These are phyloP conservation scores for Leccinum pachyderme DNA, from an alignment of 1,284 basidiomycete species.

Conservation along the genomic window DNA sequence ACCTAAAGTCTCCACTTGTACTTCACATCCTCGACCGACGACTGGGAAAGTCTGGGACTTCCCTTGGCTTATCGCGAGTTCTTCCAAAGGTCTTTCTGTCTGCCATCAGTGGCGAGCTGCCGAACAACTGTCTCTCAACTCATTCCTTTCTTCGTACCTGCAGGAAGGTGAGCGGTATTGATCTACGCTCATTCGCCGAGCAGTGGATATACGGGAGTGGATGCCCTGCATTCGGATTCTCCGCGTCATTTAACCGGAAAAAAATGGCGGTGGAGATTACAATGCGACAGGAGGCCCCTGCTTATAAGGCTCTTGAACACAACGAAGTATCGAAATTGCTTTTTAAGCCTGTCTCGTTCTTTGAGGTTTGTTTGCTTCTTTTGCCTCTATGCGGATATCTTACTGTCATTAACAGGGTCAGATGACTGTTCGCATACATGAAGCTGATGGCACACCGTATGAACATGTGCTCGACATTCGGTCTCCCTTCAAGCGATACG, in stretches of 20 bases:
- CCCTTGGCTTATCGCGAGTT: constrained; percentile 90
- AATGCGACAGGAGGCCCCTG: constrained; percentile 87
- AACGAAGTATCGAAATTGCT: constrained; percentile 67
- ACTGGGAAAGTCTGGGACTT: constrained; percentile 92
- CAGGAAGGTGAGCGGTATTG: constrained; percentile 90
- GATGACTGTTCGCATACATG: constrained; percentile 98
- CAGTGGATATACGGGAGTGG: constrained; percentile 99
- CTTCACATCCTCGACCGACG: constrained; percentile 94
- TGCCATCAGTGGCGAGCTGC: constrained; percentile 89
- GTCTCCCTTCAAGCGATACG: constrained; percentile 84
- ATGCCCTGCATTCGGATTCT: constrained; percentile 88
- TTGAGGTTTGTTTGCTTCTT: constrained; percentile 57
- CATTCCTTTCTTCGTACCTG: constrained; percentile 90
- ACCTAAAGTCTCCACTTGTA: constrained; percentile 93
- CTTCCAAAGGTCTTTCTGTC: constrained; percentile 95
- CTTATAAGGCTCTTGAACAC: constrained; percentile 63
- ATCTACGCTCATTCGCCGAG: constrained; percentile 88
- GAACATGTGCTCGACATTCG: constrained; percentile 97
- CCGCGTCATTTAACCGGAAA: constrained; percentile 94
- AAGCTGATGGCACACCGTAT: constrained; percentile 98
- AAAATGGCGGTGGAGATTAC: constrained; percentile 97
- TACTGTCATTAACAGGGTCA: constrained; percentile 59
- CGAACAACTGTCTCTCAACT: constrained; percentile 85
- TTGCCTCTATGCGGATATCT: constrained; percentile 7
- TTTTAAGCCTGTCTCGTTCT: constrained; percentile 82